Conservation (phyloP, 345 rosid species). For the Cardamine occulta region DNA sequence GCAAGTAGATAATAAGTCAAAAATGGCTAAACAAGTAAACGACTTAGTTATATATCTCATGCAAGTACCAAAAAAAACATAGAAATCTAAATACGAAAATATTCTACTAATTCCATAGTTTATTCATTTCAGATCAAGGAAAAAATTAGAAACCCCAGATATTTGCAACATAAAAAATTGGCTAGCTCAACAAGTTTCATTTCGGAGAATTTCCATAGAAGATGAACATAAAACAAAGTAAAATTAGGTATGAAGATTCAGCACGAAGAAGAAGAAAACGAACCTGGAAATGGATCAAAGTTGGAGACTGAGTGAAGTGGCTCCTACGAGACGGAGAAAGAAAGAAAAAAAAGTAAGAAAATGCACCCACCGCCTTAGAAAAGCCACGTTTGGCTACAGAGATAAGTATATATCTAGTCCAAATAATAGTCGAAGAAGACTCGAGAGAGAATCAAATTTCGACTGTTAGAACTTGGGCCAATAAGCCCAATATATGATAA, state of each 20-base stretch:
- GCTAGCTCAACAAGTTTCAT: background rate
- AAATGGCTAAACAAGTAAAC: slow-evolving; percentile 1
- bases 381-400: slow-evolving; percentile 21
- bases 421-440: background rate
- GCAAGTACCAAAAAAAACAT: background rate
- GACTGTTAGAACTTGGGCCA: no score
- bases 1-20: background rate
- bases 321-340: slow-evolving; percentile 3
- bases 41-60: background rate
- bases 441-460: background rate
- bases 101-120: background rate
- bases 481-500: no score
- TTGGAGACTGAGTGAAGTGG: slow-evolving; percentile 34
- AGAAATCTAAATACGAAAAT: background rate
- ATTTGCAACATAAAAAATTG: background rate
- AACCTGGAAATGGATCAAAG: slow-evolving; percentile 43
- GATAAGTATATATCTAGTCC: slow-evolving; percentile 1
- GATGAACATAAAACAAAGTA: background rate
- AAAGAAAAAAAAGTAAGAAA: slow-evolving; percentile 2
- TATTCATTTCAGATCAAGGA: background rate
- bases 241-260: background rate
- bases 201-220: background rate
- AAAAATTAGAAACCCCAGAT: background rate
- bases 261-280: slow-evolving; percentile 21
- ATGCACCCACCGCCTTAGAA: slow-evolving; percentile 39